phyloP scores from a whole-genome alignment of 2,329 filamentous ascomycete genomes.

The Aaosphaeria arxii region DNA sequence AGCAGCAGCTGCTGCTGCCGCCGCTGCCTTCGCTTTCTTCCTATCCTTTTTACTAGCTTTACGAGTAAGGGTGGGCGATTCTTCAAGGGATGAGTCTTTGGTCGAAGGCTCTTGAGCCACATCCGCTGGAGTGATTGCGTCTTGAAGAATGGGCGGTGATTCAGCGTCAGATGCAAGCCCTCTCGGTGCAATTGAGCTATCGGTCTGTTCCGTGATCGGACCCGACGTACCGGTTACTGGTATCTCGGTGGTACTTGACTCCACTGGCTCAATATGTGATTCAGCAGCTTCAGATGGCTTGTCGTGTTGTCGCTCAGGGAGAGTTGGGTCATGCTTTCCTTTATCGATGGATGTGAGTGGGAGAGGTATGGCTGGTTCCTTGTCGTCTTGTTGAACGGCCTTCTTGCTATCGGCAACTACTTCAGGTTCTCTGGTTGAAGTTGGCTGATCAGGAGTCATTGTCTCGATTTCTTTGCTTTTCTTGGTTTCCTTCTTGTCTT shows the following conservation, averaged over 20 bases:
- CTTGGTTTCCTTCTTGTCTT: slow-evolving; percentile 26
- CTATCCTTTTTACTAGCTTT: slow-evolving; percentile 41
- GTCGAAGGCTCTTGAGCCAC: not conserved
- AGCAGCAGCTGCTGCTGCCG: not conserved
- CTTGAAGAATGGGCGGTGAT: not conserved
- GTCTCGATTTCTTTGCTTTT: slow-evolving; percentile 15
- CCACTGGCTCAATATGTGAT: no score
- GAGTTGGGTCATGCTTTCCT: no score
- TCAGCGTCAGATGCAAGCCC: not conserved
- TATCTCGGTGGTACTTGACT: no score
- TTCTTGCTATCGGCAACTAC: not conserved
- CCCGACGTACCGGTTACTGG: no score
- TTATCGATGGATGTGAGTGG: no score
- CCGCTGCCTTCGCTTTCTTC: slow-evolving; percentile 27
- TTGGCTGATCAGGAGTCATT: slow-evolving; percentile 16
- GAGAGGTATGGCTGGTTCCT: no score
- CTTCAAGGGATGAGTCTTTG: not conserved
- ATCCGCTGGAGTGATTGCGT: not conserved
- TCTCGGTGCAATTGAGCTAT: not conserved
- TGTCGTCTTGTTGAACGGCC: no score
- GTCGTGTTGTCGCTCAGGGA: no score
- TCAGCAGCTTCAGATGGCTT: no score
- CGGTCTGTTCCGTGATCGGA: no score
- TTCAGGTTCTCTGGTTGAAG: slow-evolving; percentile 14
- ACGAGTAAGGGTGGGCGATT: not conserved